Evolutionary conservation across 2,329 filamentous ascomycete genomes (phyloP).

Genomic region (Fonsecaea multimorphosa): DNA sequence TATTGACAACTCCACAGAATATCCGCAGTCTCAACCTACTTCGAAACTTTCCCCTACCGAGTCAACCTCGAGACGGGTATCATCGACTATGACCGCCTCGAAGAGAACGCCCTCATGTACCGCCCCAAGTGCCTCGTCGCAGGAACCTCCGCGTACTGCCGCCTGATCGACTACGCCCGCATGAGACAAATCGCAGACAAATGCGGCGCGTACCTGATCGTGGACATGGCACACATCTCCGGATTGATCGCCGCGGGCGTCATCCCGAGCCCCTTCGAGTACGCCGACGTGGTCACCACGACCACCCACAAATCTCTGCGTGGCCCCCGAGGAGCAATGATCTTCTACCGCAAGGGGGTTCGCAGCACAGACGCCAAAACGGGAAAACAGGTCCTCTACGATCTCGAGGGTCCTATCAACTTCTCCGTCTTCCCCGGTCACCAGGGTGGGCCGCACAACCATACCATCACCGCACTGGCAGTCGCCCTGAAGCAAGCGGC

Average conservation of each 20-base stretch:
- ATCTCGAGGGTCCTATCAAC: constrained; percentile 96
- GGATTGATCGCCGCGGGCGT: constrained; percentile 92
- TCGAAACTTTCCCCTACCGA: constrained; percentile 97
- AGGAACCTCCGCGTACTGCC: constrained; percentile 97
- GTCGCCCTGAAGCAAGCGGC: constrained; percentile 95
- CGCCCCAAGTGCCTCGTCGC: constrained; percentile 95
- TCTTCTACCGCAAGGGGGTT: constrained; percentile 98
- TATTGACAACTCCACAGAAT: constrained; percentile 57
- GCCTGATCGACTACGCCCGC: constrained; percentile 92
- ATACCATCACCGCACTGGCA: constrained; percentile 96
- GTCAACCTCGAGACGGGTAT: constrained; percentile 78
- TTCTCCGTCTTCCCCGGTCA: constrained; percentile 99
- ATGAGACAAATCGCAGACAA: constrained; percentile 96
- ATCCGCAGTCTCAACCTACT: constrained; percentile 97
- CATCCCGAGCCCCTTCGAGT: constrained; percentile 87
- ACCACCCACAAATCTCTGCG: constrained; percentile 99
- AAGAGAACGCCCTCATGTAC: constrained; percentile 89
- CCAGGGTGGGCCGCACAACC: constrained; percentile 98
- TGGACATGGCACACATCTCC: constrained; percentile 99
- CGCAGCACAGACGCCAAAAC: constrained; percentile 88
- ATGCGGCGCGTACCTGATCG: constrained; percentile 90
- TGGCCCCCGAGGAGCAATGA: constrained; percentile 97
- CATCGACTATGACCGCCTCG: constrained; percentile 94
- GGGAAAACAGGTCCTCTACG: constrained; percentile 87
- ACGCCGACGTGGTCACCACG: constrained; percentile 96